phyloP scores from a whole-genome alignment of 139 green algal species.

The Chlorella sorokiniana region DNA sequence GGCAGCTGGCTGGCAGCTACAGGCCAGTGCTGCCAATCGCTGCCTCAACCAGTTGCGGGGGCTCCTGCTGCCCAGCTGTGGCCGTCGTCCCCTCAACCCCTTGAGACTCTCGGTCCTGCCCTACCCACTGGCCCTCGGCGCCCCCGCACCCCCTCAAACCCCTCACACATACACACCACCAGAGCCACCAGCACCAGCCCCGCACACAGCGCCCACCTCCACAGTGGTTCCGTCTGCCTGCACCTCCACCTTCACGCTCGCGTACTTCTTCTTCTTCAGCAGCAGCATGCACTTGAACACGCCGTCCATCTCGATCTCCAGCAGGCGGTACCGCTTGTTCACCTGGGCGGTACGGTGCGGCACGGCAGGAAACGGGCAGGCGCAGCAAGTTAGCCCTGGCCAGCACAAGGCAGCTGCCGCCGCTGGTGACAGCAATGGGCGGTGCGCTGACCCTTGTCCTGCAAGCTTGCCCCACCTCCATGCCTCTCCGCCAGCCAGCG shows the following conservation, averaged over 20 bases:
- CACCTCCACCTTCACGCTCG: conserved; percentile 85
- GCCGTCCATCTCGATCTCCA: conserved; percentile 98
- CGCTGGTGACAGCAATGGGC: background rate
- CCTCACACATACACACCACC: background rate
- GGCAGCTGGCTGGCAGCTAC: too few relatives aligned
- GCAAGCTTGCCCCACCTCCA: background rate
- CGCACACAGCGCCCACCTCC: conserved; percentile 48
- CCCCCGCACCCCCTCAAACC: too few relatives aligned
- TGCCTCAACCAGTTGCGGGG: too few relatives aligned
- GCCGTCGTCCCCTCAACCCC: too few relatives aligned
- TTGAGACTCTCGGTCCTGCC: too few relatives aligned
- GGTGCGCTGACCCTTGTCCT: too few relatives aligned
- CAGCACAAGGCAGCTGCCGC: background rate
- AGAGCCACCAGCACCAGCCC: background rate
- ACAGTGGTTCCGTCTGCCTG: conserved; percentile 45
- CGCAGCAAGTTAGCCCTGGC: background rate
- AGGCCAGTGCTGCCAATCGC: too few relatives aligned
- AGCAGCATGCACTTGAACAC: conserved; percentile 96
- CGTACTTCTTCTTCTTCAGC: conserved; percentile 99
- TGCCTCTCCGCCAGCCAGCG: background rate
- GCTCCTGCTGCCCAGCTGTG: too few relatives aligned
- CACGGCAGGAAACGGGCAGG: background rate
- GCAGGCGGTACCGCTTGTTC: conserved; percentile 83
- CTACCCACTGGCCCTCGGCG: too few relatives aligned
- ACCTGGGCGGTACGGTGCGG: conserved; percentile 27